Evolutionary conservation across 2,329 filamentous ascomycete genomes (phyloP), one percentile per base, ranked within the genome.

Genomic region (Ophiocordyceps camponoti-floridani): DNA sequence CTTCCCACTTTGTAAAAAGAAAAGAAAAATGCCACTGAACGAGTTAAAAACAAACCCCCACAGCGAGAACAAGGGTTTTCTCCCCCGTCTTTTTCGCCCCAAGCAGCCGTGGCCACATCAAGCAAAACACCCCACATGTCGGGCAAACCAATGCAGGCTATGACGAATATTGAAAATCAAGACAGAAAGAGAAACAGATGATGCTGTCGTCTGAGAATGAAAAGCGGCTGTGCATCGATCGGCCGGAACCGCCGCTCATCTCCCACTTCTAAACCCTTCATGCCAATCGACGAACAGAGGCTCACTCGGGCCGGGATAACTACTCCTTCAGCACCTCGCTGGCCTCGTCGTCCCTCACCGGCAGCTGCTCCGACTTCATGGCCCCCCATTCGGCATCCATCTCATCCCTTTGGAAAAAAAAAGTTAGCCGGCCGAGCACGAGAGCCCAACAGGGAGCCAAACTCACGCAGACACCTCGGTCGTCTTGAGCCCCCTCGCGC

Each of bases 401-500:
- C n/a, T 57, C 59, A 10, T 58, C 54, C 9, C 63, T 67, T 23
- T 31, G 4, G 12, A n/a, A 13, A 31, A 12, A 7, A 4, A 5
- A 35, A 35, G 31, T 35, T n/a, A 35, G 31, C 35, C 4, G 7
- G 14, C 4, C 12, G n/a, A 14, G 7, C 4, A 35, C 7, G 9
- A 38, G n/a, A 38, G 8, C 35, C n/a, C 2, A 16, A 38, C 33
- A 13, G 4, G 8, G n/a, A 4, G 14, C 4, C 5, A 4, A 14
- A 60, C 68, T 59, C 53, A 75, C 72, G 48, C 48, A 11, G 58
- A 54, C 1, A 56, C 57, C 50, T 65, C 64, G 2, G 60, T 52
- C 42, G 73, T 48, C 40, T 52, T 57, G 7, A 74, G 53, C 1
- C 62, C 62, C 55, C 64, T 66, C 49, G 61, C 62, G 47, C 60